Base-by-base conservation (phyloP, 148 eudicot species). In the Persicaria tinctoria region DNA sequence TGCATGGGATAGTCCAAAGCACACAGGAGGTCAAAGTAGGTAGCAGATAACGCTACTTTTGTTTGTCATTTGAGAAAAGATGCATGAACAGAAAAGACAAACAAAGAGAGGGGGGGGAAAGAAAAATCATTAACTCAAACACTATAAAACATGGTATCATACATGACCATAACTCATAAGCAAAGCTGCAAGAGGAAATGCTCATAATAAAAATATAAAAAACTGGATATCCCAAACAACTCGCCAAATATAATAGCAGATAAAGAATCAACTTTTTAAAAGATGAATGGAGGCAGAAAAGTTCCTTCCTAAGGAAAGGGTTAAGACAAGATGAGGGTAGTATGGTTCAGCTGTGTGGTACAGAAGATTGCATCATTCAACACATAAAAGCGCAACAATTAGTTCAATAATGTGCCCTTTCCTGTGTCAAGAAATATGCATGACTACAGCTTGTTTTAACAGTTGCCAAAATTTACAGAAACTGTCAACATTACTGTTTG, bases 1-100 rank as follows among this genome's bases (percentile, higher is more conserved):
- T 84, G 44, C 63, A 68, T 50, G 32, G 32, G 46, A 55, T 13
- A 53, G 63, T 51, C 20, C 13, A 57, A 18, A 57, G 68, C 47
- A 38, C 70, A 66, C 17, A 66, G 38, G 13, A 66, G 41, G 47
- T 66, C 70, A 66, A 41, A 38, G 70, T 3, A 66, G 70, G 17
- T 38, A 66, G 70, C 70, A 66, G 70, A 66, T 66, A 13, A 8
- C 13, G 38, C 70, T 44, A 66, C 44, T n/a, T 66, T 38, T 66
- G 70, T 66, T 64, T 47, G 44, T 6, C 70, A 66, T 14, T 13
- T 66, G 17, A 66, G 47, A 66, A 66, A 66, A 66, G 46, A 66
- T 66, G 47, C 70, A 38, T 66, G 5, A 5, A 66, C 5, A 38
- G n/a, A 2, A 62, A 27, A 3, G 16, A 27, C 5, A 11, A 11